These are phyloP conservation scores for Yarrowia phangngaensis DNA, from an alignment of 805 yeast species.

Conservation along the genomic window DNA sequence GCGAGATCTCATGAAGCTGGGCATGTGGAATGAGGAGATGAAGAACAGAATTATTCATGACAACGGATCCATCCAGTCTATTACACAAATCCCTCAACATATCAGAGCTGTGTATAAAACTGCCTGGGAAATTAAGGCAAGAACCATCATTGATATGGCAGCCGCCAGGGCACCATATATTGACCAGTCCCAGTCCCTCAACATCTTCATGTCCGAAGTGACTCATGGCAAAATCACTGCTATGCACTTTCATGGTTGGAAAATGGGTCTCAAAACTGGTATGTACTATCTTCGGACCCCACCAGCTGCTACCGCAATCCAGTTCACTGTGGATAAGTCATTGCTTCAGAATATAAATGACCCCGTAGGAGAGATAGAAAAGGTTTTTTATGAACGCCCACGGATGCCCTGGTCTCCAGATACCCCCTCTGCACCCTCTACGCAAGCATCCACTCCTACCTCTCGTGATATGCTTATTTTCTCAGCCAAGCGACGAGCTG, in stretches of 20 bases:
- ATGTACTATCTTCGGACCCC: conserved; percentile 93
- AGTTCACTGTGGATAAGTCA: conserved; percentile 63
- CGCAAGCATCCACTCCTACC: conserved; percentile 11
- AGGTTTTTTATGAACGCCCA: conserved; percentile 1
- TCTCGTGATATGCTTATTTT: background rate
- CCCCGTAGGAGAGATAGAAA: background rate
- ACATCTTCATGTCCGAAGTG: conserved; percentile 78
- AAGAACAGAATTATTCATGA: conserved; percentile 67
- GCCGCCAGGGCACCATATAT: conserved; percentile 66
- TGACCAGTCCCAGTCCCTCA: conserved; percentile 90
- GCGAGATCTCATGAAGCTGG: conserved; percentile 69
- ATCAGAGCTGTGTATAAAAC: conserved; percentile 73
- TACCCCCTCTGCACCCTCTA: conserved; percentile 3
- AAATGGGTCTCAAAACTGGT: conserved; percentile 94
- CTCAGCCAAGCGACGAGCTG: conserved; percentile 16
- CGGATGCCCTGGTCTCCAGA: conserved; percentile 11
- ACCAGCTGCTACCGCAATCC: conserved; percentile 93
- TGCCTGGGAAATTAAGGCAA: conserved; percentile 91
- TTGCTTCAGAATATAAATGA: conserved; percentile 30
- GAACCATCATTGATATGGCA: conserved; percentile 74
- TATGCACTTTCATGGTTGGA: conserved; percentile 98
- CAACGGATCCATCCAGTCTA: conserved; percentile 78
- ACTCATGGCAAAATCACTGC: conserved; percentile 91
- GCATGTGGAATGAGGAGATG: conserved; percentile 72
- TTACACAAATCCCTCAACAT: conserved; percentile 64